A percentile compares a stretch with the other conserved stretches of the same genome.
Conservation (phyloP, 805 yeast species). For the Ogataea populi-albae region DNA sequence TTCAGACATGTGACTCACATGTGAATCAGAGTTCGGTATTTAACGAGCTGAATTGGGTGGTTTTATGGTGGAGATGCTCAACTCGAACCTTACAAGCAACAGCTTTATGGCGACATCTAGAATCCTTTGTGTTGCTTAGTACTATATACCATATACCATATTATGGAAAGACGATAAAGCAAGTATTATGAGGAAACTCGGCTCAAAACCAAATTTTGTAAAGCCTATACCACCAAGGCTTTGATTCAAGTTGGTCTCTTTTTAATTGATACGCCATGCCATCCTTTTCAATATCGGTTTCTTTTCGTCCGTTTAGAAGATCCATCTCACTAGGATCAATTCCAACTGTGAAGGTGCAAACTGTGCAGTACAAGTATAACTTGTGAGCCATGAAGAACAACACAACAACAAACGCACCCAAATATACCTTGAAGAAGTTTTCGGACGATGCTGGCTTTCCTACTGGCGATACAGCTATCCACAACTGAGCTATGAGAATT, state of each 20-base stretch:
- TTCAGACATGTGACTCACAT: too few relatives aligned
- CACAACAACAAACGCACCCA: constrained; percentile 46
- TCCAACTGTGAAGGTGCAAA: constrained; percentile 14
- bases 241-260: constrained; percentile 35
- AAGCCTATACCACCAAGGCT: constrained; percentile 30
- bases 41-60: too few relatives aligned
- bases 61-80: too few relatives aligned
- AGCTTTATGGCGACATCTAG: too few relatives aligned
- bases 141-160: constrained; percentile 2
- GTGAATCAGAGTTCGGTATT: too few relatives aligned
- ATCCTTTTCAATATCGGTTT: constrained; percentile 14
- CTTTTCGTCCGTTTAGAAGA: constrained; percentile 21
- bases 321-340: constrained; percentile 21
- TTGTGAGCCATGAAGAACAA: constrained; percentile 44
- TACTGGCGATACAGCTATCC: constrained; percentile 47
- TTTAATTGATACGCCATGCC: constrained; percentile 43
- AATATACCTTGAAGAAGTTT: constrained; percentile 42
- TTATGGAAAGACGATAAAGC: not conserved
- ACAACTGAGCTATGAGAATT: constrained; percentile 44
- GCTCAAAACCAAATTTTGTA: constrained; percentile 47
- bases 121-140: too few relatives aligned
- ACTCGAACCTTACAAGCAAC: too few relatives aligned
- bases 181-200: not conserved
- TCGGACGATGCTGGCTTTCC: constrained; percentile 30
- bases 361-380: constrained; percentile 17